phyloP scores from a whole-genome alignment of 805 yeast genomes.

The Candida vaughaniae region DNA sequence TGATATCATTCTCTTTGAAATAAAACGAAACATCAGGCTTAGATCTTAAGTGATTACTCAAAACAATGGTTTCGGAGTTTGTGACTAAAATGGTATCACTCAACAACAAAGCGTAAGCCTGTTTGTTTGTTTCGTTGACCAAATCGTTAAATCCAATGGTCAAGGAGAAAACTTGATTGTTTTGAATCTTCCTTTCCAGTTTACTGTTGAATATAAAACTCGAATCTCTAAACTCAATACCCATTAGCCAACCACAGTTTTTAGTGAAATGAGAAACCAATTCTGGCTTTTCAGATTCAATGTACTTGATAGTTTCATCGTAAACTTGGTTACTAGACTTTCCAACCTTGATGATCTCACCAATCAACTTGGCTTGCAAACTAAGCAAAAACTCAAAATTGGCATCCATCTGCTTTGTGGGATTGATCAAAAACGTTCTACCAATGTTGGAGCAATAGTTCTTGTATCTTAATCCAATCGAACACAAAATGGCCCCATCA shows the following conservation, averaged over 20 bases:
- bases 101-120: slow-evolving; percentile 65
- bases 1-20: slow-evolving; percentile 56
- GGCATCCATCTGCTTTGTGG: slow-evolving; percentile 71
- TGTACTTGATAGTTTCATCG: slow-evolving; percentile 56
- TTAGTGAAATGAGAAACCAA: slow-evolving; percentile 65
- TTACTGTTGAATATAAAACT: slow-evolving; percentile 70
- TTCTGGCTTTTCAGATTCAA: slow-evolving; percentile 60
- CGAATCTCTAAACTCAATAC: slow-evolving; percentile 85
- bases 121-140: slow-evolving; percentile 43
- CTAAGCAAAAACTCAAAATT: slow-evolving; percentile 75
- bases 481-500: slow-evolving; percentile 74
- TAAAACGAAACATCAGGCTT: slow-evolving; percentile 79
- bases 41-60: slow-evolving; percentile 73
- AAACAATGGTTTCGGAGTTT: slow-evolving; percentile 55
- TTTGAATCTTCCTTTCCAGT: slow-evolving; percentile 63
- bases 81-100: slow-evolving; percentile 80
- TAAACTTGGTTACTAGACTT: slow-evolving; percentile 65
- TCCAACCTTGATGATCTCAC: slow-evolving; percentile 61
- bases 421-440: slow-evolving; percentile 87
- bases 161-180: slow-evolving; percentile 73
- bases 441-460: slow-evolving; percentile 86
- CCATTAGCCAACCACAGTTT: slow-evolving; percentile 85
- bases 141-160: slow-evolving; percentile 76
- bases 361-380: slow-evolving; percentile 65
- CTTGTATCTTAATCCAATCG: slow-evolving; percentile 83